Conservation (phyloP, 2,329 filamentous ascomycete species). For the Lasiodiplodia hormozganensis region DNA sequence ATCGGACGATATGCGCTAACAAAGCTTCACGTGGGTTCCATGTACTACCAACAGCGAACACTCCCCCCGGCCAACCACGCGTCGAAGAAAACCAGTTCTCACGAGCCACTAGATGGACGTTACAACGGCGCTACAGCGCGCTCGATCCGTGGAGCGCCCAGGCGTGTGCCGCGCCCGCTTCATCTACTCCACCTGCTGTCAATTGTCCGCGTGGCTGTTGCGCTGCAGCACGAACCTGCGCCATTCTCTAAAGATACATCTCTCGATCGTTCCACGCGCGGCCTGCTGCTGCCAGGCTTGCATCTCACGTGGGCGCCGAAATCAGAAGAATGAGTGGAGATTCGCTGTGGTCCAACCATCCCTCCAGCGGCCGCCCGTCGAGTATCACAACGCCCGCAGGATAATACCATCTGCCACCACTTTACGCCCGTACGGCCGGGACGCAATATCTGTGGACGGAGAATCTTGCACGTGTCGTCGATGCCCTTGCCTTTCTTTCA, state of each 20-base stretch:
- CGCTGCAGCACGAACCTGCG: constrained; percentile 3
- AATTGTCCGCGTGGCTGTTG: constrained; percentile 11
- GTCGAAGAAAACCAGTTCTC: neutral
- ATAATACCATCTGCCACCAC: neutral
- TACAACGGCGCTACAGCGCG: constrained; percentile 16
- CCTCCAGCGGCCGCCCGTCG: neutral
- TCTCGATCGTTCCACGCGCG: constrained; percentile 4
- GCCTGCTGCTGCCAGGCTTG: constrained; percentile 2
- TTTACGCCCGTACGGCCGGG: constrained; percentile 5
- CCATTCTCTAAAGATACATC: neutral
- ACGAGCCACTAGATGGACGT: constrained; percentile 5
- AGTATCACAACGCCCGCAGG: constrained; percentile 2
- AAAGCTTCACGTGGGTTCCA: constrained; percentile 25
- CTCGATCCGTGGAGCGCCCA: neutral
- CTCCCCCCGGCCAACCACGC: constrained; percentile 1
- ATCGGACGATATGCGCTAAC: constrained; percentile 12
- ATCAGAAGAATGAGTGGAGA: constrained; percentile 14
- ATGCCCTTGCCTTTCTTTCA: neutral
- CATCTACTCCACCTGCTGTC: constrained; percentile 6
- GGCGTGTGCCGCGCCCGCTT: neutral
- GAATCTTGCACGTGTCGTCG: constrained; percentile 3
- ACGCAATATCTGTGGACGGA: neutral
- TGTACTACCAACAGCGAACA: constrained; percentile 1
- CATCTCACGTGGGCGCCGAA: constrained; percentile 21
- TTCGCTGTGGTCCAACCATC: constrained; percentile 4